Conservation (phyloP, 2,329 filamentous ascomycete species). For the Aspergillus flavus region DNA sequence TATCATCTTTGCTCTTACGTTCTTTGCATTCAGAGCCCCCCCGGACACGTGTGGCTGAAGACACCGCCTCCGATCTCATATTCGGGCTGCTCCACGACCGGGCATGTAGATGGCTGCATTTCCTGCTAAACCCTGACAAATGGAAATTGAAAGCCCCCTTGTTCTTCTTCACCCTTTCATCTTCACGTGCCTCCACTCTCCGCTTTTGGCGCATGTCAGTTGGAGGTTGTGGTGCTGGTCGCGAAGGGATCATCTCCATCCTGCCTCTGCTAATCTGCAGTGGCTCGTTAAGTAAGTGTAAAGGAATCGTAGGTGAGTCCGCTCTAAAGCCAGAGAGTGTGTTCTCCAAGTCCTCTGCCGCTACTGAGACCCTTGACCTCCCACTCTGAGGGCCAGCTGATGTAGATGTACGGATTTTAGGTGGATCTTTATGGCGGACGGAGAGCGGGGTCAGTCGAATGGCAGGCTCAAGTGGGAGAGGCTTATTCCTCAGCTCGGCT, state of each 20-base stretch:
- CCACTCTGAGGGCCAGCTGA: conserved; percentile 9
- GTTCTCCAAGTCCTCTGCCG: conserved; percentile 40
- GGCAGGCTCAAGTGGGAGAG: conserved; percentile 42
- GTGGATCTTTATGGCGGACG: conserved; percentile 20
- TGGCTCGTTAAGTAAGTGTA: conserved; percentile 28
- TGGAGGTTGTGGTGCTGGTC: conserved; percentile 35
- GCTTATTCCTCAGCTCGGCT: conserved; percentile 41
- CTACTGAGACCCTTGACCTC: conserved; percentile 33
- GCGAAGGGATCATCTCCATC: conserved; percentile 36
- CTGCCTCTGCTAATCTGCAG: conserved; percentile 38
- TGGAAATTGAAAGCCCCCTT: conserved; percentile 23
- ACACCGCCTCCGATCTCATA: conserved; percentile 14
- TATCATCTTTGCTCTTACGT: conserved; percentile 9
- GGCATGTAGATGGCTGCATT: conserved; percentile 16
- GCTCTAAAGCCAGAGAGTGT: conserved; percentile 31
- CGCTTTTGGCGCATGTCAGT: conserved; percentile 16
- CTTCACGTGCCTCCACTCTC: conserved; percentile 14
- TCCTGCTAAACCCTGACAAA: conserved; percentile 21
- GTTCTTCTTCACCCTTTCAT: conserved; percentile 18
- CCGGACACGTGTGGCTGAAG: conserved; percentile 9
- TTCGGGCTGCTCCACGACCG: conserved; percentile 24
- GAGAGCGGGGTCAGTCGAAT: conserved; percentile 33
- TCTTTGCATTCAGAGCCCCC: background rate
- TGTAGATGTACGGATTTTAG: conserved; percentile 9
- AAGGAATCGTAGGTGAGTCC: conserved; percentile 15